Conservation (phyloP, 495 filamentous ascomycete genomes). For the Hypoxylon subgilvum region DNA sequence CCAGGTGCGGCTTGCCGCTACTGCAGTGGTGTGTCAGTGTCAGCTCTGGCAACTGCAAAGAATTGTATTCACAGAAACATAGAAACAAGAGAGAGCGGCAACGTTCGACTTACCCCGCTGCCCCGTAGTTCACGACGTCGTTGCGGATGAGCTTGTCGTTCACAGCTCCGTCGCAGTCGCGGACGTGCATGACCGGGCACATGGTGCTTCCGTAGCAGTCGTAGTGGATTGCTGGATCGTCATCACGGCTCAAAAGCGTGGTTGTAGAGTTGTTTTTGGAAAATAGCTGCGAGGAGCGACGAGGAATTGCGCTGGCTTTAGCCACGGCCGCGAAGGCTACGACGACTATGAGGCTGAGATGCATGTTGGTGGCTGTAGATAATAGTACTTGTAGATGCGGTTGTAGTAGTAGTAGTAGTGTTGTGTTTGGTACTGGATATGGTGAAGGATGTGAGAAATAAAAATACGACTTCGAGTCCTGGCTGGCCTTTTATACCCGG, state of each 20-base stretch:
- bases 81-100: not conserved
- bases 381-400: too few species aligned
- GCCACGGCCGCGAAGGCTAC: not conserved
- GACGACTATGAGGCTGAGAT: not conserved
- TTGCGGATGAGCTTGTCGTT: conserved; percentile 11
- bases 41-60: not conserved
- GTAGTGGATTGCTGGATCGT: not conserved
- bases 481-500: not conserved
- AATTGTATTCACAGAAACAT: too few species aligned
- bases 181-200: conserved; percentile 12
- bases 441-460: not conserved
- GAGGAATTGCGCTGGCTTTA: not conserved
- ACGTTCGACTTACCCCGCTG: conserved; percentile 4
- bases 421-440: not conserved
- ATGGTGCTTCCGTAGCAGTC: conserved; percentile 31
- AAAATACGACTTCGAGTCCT: not conserved
- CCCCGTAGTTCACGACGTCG: conserved; percentile 20
- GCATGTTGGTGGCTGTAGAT: conserved; percentile 12
- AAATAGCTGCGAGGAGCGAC: too few species aligned
- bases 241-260: too few species aligned
- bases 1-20: conserved; percentile 14
- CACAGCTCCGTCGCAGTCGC: conserved; percentile 14
- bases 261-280: not conserved
- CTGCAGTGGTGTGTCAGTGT: conserved; percentile 11
- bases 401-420: too few species aligned